Base-by-base conservation (phyloP, 768 basidiomycete genomes). In the Boletus tylopilopsis region DNA sequence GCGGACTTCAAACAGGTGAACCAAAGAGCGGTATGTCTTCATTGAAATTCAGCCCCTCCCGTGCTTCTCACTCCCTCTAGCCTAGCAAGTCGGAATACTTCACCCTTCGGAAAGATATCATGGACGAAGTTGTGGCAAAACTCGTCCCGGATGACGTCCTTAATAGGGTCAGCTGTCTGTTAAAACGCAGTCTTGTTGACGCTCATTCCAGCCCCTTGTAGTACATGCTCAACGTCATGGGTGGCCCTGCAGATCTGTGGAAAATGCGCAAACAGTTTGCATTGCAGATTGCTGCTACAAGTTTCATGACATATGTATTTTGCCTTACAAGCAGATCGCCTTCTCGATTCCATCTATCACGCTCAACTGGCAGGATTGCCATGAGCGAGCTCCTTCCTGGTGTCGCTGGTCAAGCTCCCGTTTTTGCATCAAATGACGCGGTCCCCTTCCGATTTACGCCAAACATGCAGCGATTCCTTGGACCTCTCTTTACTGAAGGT, bases 401-500 rank as follows among this genome's bases (percentile, higher is more conserved):
- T 36, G 64, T 70, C 48, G 57, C 64, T 50, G 59, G 69, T 49
- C 68, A 68, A 75, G 50, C 85, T 76, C 64, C 82, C 2, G 68
- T 88, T 36, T 88, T 92, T 62, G 78, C 80, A 13, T 87, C 89
- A 16, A 83, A 74, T 56, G 96, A 99, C 59, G 76, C 84, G 3
- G 93, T 97, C 5, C 96, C 96, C 1, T 99, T 99, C 87, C 86
- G 96, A 32, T 82, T 95, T 56, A 98, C 96, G 5, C 94, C 94
- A 4, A 97, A 96, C 68, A 81, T 99, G 74, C 96, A 99, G 69
- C 78, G 80, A 54, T 94, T 99, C 73, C 71, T 98, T 32, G 92
- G 91, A 2, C 87, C 89, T 2, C 79, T 91, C 46, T 86, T 90
- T 35, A 89, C 85, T 1, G 96, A 99, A 66, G 96, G 95, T 8